These are phyloP conservation scores for Schizochytrium sp. DNA, from an alignment of 108 stramenopile species.

Conservation along the genomic window DNA sequence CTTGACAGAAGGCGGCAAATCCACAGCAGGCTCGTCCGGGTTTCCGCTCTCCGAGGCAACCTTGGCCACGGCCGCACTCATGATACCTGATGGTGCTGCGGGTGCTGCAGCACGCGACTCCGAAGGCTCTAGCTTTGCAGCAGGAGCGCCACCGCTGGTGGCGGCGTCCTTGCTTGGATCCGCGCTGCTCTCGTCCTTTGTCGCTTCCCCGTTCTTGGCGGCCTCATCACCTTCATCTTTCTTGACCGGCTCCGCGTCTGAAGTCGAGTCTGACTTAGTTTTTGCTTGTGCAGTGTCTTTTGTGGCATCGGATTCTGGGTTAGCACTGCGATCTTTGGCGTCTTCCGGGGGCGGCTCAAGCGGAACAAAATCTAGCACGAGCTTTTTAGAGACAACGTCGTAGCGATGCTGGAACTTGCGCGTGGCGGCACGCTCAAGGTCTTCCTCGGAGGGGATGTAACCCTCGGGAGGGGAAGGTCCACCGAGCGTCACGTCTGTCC, in stretches of 20 bases:
- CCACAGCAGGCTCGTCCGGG: neutral
- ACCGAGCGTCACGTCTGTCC: neutral
- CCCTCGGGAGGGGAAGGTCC: neutral
- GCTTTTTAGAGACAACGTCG: neutral
- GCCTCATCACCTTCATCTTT: neutral
- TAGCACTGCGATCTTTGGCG: neutral
- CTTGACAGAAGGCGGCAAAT: neutral
- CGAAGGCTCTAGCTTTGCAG: too few relatives aligned
- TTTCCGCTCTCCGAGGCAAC: neutral
- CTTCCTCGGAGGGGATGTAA: neutral
- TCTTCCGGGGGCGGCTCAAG: neutral
- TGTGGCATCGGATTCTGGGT: neutral
- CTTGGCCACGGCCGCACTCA: neutral
- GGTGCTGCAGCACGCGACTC: neutral
- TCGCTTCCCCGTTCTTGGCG: neutral
- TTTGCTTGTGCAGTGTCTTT: neutral
- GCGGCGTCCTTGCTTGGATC: neutral
- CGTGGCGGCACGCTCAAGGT: neutral
- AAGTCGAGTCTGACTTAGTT: neutral
- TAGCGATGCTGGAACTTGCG: constrained; percentile 18
- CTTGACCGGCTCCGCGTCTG: neutral
- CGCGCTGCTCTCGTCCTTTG: neutral
- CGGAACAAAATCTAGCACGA: neutral
- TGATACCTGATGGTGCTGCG: neutral
- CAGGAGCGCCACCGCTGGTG: too few relatives aligned